Conservation (phyloP, 164 flowering plant species). For the Macadamia integrifolia region DNA sequence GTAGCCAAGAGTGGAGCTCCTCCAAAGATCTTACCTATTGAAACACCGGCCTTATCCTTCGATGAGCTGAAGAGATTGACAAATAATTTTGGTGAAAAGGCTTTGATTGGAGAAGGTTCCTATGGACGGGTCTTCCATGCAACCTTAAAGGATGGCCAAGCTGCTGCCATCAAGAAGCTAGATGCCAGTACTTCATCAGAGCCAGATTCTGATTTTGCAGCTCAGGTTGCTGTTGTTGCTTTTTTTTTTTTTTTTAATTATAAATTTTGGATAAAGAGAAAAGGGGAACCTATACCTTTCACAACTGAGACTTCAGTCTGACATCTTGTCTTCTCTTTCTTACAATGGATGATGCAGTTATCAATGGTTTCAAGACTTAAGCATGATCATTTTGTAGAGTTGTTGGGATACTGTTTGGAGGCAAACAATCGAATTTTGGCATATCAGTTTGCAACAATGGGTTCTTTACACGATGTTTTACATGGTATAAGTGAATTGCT, state of each 20-base stretch:
- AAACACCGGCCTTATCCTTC: slow-evolving; percentile 54
- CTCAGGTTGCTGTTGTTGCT: slow-evolving; percentile 48
- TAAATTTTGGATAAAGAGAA: no score
- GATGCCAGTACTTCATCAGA: slow-evolving; percentile 60
- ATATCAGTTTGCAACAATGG: slow-evolving; percentile 53
- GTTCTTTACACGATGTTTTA: slow-evolving; percentile 61
- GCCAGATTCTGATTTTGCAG: slow-evolving; percentile 61
- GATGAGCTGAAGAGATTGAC: slow-evolving; percentile 59
- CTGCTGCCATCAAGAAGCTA: slow-evolving; percentile 67
- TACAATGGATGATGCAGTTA: slow-evolving; percentile 31
- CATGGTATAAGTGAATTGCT: slow-evolving; percentile 36
- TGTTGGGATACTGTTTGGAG: slow-evolving; percentile 63
- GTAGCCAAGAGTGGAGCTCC: slow-evolving; percentile 46
- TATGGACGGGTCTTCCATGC: slow-evolving; percentile 75
- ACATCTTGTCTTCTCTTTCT: not conserved
- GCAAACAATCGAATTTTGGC: slow-evolving; percentile 51
- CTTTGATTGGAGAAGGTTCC: slow-evolving; percentile 88
- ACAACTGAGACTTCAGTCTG: not conserved
- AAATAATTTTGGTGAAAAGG: slow-evolving; percentile 57
- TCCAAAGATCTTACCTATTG: slow-evolving; percentile 62
- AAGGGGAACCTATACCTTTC: not conserved
- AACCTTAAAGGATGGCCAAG: slow-evolving; percentile 38
- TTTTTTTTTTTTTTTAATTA: no score
- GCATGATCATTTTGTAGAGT: slow-evolving; percentile 50
- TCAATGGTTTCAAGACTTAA: slow-evolving; percentile 62